phyloP scores from a whole-genome alignment of 2,329 filamentous ascomycete species.

The Dactylella cylindrospora region DNA sequence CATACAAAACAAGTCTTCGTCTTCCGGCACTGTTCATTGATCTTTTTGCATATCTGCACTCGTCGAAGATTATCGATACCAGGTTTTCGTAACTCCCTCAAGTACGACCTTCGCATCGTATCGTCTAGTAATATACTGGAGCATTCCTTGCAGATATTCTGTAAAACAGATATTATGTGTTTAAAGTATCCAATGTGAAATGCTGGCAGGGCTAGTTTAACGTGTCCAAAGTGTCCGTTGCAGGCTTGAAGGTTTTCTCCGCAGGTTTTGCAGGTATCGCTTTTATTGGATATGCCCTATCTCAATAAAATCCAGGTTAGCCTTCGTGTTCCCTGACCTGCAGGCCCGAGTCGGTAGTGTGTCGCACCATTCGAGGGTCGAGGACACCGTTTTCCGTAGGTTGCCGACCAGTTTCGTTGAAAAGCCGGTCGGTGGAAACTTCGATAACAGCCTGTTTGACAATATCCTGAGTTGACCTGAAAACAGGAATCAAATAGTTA shows the following conservation, averaged over 20 bases:
- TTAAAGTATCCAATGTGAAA: conserved; percentile 97
- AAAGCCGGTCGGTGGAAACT: conserved; percentile 89
- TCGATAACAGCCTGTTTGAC: conserved; percentile 93
- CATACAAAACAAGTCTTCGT: conserved; percentile 79
- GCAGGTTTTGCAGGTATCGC: conserved; percentile 77
- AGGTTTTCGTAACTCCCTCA: conserved; percentile 78
- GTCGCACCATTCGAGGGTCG: conserved; percentile 70
- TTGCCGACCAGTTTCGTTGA: conserved; percentile 73
- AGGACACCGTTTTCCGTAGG: conserved; percentile 80
- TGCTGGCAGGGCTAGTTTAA: conserved; percentile 83
- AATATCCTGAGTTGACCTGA: conserved; percentile 85
- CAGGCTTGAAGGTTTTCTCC: conserved; percentile 77
- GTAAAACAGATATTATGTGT: conserved; percentile 85
- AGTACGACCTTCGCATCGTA: conserved; percentile 70
- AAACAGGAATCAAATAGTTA: conserved; percentile 6
- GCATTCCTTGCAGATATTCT: conserved; percentile 96
- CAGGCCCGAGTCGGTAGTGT: conserved; percentile 29
- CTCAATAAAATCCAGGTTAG: not conserved
- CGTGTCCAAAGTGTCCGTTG: conserved; percentile 93
- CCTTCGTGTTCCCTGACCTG: conserved; percentile 5
- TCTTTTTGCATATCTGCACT: conserved; percentile 79
- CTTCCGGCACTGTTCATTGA: conserved; percentile 88
- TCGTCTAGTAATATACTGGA: conserved; percentile 80
- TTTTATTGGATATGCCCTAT: conserved; percentile 81
- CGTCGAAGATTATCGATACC: conserved; percentile 84